These are phyloP conservation scores for Hypoxylon sp. DNA, from an alignment of 2,329 filamentous ascomycete genomes.

Conservation along the genomic window DNA sequence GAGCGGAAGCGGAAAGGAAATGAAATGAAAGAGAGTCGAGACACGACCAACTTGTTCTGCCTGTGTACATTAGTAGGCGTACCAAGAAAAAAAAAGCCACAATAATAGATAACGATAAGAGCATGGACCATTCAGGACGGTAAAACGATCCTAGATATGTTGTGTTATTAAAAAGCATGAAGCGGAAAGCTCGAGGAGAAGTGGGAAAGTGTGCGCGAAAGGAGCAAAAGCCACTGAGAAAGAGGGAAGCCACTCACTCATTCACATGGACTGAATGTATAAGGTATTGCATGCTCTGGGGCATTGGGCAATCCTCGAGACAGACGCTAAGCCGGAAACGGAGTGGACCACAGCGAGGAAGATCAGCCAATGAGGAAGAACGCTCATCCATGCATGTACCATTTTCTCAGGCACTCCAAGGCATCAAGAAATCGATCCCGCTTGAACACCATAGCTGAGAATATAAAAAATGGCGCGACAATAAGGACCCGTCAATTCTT, in stretches of 20 bases:
- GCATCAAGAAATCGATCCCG: conserved; percentile 33
- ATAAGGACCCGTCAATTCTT: conserved; percentile 22
- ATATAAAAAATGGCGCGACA: conserved; percentile 23
- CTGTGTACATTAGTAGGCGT: conserved; percentile 29
- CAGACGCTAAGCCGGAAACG: conserved; percentile 33
- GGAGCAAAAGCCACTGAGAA: conserved; percentile 24
- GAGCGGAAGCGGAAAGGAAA: conserved; percentile 35
- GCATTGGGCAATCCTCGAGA: conserved; percentile 40
- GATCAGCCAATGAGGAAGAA: conserved; percentile 34
- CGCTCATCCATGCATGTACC: conserved; percentile 27
- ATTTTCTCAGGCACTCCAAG: conserved; percentile 26
- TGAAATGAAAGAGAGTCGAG: conserved; percentile 41
- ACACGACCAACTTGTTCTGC: conserved; percentile 39
- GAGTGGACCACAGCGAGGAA: conserved; percentile 22
- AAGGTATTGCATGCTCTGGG: conserved; percentile 24
- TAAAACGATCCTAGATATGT: conserved; percentile 29
- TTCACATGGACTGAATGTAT: conserved; percentile 37
- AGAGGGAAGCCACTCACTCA: conserved; percentile 44
- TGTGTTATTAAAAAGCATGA: conserved; percentile 32
- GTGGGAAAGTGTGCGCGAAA: conserved; percentile 36
- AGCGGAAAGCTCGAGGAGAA: conserved; percentile 20
- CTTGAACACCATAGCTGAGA: conserved; percentile 35
- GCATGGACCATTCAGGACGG: conserved; percentile 25
- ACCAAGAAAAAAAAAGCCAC: conserved; percentile 15
- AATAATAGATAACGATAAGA: conserved; percentile 38